phyloP scores from a whole-genome alignment of 495 filamentous ascomycete genomes.

The Saxophila tyrrhenica region DNA sequence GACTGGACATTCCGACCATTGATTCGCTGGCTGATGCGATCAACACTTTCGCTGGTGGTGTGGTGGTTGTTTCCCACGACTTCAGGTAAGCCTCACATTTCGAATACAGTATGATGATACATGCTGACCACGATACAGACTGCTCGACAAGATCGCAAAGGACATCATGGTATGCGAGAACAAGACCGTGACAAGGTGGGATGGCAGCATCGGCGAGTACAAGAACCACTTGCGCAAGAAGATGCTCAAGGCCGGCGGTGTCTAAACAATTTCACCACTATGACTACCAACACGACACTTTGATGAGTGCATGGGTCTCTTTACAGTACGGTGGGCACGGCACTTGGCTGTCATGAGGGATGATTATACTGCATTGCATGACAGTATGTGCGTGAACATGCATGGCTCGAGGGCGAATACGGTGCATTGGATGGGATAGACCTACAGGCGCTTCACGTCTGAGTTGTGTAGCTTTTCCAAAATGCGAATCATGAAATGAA shows the following conservation, averaged over 20 bases:
- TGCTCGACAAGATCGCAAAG: constrained; percentile 99
- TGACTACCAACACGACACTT: no score
- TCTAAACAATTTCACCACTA: constrained; percentile 36
- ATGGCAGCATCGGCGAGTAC: constrained; percentile 82
- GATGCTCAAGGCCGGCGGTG: constrained; percentile 61
- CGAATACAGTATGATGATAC: neutral
- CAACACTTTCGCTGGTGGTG: constrained; percentile 90
- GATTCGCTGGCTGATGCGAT: constrained; percentile 96
- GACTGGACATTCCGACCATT: constrained; percentile 97
- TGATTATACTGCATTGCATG: neutral
- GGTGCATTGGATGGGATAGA: constrained; percentile 12
- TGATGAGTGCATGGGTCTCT: no score
- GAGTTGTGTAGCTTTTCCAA: neutral
- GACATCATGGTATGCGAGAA: constrained; percentile 99
- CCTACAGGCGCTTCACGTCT: constrained; percentile 2
- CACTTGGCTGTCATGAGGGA: no score
- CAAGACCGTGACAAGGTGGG: constrained; percentile 80
- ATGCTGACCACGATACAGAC: constrained; percentile 38
- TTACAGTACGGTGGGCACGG: no score
- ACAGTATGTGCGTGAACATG: neutral
- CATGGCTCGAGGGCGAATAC: neutral
- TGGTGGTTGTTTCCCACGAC: constrained; percentile 96
- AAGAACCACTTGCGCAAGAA: constrained; percentile 98
- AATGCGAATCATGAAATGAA: no score
- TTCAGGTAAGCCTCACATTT: constrained; percentile 59